Conservation (phyloP, 495 filamentous ascomycete genomes). For the Rhizodiscina lignyota region DNA sequence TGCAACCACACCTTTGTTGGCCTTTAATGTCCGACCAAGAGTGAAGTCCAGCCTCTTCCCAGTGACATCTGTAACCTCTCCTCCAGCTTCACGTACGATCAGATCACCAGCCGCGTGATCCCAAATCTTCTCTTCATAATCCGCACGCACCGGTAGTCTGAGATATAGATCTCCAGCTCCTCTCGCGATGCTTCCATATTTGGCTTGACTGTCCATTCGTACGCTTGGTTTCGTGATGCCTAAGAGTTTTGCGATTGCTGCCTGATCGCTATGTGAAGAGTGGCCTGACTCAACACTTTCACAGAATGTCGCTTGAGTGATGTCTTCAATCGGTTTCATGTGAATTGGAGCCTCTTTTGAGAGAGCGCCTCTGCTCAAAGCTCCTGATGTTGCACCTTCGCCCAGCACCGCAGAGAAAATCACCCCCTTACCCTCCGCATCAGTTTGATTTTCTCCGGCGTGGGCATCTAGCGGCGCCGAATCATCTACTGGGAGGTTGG, state of each 20-base stretch:
- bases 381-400: conserved; percentile 59
- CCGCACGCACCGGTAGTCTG: conserved; percentile 58
- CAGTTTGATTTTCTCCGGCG: conserved; percentile 50
- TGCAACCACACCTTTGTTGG: conserved; percentile 87
- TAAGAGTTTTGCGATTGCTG: conserved; percentile 63
- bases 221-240: conserved; percentile 77
- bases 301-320: conserved; percentile 73
- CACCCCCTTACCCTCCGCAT: conserved; percentile 55
- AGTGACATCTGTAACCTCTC: conserved; percentile 71
- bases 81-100: conserved; percentile 87
- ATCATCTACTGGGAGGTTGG: conserved; percentile 81
- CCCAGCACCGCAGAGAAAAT: conserved; percentile 67
- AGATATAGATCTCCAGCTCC: conserved; percentile 92
- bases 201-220: conserved; percentile 92
- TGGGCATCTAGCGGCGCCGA: conserved; percentile 44
- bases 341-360: conserved; percentile 43
- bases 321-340: conserved; percentile 61
- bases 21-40: conserved; percentile 65
- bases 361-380: conserved; percentile 43
- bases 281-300: conserved; percentile 89
- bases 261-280: conserved; percentile 73
- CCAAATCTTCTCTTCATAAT: conserved; percentile 98
- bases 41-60: conserved; percentile 73
- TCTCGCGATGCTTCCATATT: conserved; percentile 90
- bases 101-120: conserved; percentile 95